Evolutionary conservation across 768 basidiomycete species (phyloP), one percentile per base, ranked within the genome.

Genomic region (Kwoniella newhampshirensis): DNA sequence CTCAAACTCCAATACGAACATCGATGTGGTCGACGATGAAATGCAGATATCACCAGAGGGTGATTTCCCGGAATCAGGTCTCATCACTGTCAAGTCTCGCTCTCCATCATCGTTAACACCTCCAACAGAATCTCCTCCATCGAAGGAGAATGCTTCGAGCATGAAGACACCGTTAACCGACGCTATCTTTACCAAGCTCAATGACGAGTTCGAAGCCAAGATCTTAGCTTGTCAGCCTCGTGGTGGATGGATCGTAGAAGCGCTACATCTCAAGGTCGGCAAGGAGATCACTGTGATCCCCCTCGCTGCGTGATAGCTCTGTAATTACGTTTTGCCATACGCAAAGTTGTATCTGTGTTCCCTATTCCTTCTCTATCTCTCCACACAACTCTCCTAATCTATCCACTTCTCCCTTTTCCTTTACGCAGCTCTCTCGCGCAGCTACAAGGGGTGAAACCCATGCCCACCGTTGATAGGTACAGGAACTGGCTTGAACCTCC

Each of bases 401-500:
- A n/a, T n/a, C n/a, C n/a, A n/a, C n/a, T n/a, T n/a, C n/a, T n/a
- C n/a, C n/a, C n/a, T n/a, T n/a, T n/a, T n/a, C n/a, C n/a, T n/a
- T n/a, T n/a, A n/a, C n/a, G n/a, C n/a, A n/a, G 32, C 32, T 32
- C 32, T 13, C 32, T 32, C 32, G 7, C 32, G 7, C 32, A 13
- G 13, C 13, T 32, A 32, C 7, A 32, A 6, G 32, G 32, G 32
- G 17, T 21, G 40, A 30, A 36, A 57, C 4, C 26, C 41, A 44
- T 58, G 57, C 0, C 42, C 51, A 7, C 65, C 54, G 23, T 30
- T 53, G 21, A 57, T 30, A 12, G 70, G 70, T 21, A 72, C 63
- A n/a, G 63, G 61, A 7, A 73, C 71, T 23, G 42, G 36, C 6
- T 64, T 56, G 60, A 76, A 76, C 32, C 69, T 81, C 58, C 84